Percentiles rank a stretch among this genome's conserved stretches.
Conservation (phyloP, 2,329 filamentous ascomycete species). For the Monilinia fructicola region DNA sequence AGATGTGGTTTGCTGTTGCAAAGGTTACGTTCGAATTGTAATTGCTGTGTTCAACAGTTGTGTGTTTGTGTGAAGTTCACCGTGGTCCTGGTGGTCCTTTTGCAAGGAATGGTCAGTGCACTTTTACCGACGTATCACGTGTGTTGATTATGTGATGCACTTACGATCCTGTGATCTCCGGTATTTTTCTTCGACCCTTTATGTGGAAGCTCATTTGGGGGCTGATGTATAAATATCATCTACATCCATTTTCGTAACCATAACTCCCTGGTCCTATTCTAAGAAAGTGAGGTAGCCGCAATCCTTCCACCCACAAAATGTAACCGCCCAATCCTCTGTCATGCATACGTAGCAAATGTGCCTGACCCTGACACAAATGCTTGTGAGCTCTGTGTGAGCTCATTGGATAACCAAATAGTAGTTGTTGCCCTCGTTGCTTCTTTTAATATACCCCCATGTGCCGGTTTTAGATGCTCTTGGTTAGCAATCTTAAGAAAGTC, state of each 20-base stretch:
- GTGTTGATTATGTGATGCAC: background rate
- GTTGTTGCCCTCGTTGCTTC: background rate
- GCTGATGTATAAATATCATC: conserved; percentile 14
- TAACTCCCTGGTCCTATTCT: conserved; percentile 15
- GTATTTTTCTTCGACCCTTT: background rate
- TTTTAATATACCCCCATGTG: background rate
- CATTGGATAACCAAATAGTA: conserved; percentile 4
- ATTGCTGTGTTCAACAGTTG: background rate
- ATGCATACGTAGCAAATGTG: conserved; percentile 14
- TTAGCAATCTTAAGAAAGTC: background rate
- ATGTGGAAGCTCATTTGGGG: conserved; percentile 1
- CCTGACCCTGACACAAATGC: background rate
- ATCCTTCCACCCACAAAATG: conserved; percentile 17
- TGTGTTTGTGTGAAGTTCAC: background rate
- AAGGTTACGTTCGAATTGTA: background rate
- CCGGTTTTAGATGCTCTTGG: background rate
- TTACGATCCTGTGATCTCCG: background rate
- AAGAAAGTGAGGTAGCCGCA: conserved; percentile 11
- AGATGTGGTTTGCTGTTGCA: background rate
- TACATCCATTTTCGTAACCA: background rate
- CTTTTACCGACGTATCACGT: background rate
- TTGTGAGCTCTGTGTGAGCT: background rate
- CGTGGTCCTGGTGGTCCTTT: no score
- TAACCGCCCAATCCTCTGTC: conserved; percentile 13
- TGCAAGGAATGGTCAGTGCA: background rate